These are phyloP conservation scores for Aspergillus asperescens DNA, from an alignment of 495 filamentous ascomycete species.

Conservation along the genomic window DNA sequence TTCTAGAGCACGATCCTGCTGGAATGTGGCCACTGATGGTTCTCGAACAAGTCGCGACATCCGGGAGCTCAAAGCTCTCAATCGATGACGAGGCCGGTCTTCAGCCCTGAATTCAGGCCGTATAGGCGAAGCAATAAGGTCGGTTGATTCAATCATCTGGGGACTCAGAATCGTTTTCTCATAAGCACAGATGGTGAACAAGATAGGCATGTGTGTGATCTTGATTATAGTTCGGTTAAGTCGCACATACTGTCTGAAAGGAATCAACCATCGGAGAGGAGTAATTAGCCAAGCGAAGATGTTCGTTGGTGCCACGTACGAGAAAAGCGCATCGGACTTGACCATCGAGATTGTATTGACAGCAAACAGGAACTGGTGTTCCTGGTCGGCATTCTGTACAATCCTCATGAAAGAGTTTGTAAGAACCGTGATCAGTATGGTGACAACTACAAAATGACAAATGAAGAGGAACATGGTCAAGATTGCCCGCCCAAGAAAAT, in stretches of 20 bases:
- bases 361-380: conserved; percentile 90
- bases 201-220: conserved; percentile 77
- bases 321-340: conserved; percentile 89
- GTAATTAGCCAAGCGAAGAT: conserved; percentile 81
- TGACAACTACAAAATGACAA: conserved; percentile 90
- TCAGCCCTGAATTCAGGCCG: conserved; percentile 28
- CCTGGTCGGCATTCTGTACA: conserved; percentile 84
- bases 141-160: conserved; percentile 67
- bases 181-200: conserved; percentile 81
- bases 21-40: conserved; percentile 75
- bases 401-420: conserved; percentile 94
- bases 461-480: conserved; percentile 82
- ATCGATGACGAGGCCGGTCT: conserved; percentile 40
- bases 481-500: conserved; percentile 66
- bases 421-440: conserved; percentile 85
- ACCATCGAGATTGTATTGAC: conserved; percentile 95
- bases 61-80: conserved; percentile 62
- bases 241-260: conserved; percentile 71
- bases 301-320: conserved; percentile 84
- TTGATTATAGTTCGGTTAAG: conserved; percentile 86
- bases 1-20: conserved; percentile 86
- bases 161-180: conserved; percentile 69
- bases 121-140: conserved; percentile 53
- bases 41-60: conserved; percentile 62
- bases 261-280: conserved; percentile 70